Evolutionary conservation across 73 alveolate genomes (phyloP).

Genomic region (Paramecium bursaria): DNA sequence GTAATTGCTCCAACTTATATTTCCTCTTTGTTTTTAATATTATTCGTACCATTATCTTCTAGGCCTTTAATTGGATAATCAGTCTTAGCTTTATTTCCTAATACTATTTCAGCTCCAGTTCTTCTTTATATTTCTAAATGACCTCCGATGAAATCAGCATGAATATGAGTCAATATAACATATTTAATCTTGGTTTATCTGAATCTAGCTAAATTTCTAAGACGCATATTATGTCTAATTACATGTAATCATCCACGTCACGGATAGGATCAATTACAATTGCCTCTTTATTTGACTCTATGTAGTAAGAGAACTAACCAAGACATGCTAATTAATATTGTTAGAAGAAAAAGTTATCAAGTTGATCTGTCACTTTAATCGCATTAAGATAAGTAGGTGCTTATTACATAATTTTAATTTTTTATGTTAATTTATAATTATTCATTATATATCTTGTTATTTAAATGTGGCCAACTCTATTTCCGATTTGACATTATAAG

Average conservation of each 20-base stretch:
- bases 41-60: slow-evolving; percentile 33
- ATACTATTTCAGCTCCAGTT: slow-evolving; percentile 71
- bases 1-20: slow-evolving; percentile 16
- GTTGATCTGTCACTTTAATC: background rate
- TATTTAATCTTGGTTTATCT: slow-evolving; percentile 61
- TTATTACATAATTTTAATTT: too few species aligned
- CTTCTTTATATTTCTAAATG: slow-evolving; percentile 58
- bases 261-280: slow-evolving; percentile 69
- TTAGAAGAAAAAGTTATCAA: background rate
- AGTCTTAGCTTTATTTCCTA: slow-evolving; percentile 64
- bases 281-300: slow-evolving; percentile 71
- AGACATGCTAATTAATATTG: slow-evolving; percentile 30
- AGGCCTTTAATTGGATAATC: slow-evolving; percentile 19
- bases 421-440: too few species aligned
- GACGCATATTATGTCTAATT: background rate
- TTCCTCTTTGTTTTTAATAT: background rate
- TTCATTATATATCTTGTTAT: too few species aligned
- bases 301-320: slow-evolving; percentile 72
- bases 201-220: slow-evolving; percentile 20
- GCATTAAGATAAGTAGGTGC: background rate
- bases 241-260: slow-evolving; percentile 68
- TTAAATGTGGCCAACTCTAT: too few species aligned
- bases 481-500: too few species aligned
- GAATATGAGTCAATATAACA: slow-evolving; percentile 69
- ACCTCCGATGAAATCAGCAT: slow-evolving; percentile 75